These are phyloP conservation scores for Monilinia fructicola DNA, from an alignment of 2,329 filamentous ascomycete genomes.

Conservation along the genomic window DNA sequence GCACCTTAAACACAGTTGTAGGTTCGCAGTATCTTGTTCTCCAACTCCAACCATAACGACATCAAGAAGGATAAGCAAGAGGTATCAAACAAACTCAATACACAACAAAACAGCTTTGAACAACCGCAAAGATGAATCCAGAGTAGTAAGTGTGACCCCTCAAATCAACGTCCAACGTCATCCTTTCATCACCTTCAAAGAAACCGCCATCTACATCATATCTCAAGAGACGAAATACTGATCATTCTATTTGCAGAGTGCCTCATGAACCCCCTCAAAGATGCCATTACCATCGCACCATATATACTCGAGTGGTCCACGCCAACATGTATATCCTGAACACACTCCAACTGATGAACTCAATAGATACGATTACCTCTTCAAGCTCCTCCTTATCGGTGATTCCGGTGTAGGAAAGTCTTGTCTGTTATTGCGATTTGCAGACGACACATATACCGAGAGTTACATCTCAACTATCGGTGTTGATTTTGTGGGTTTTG, in stretches of 20 bases:
- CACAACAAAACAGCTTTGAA: not conserved
- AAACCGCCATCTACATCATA: conserved; percentile 17
- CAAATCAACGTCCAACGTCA: conserved; percentile 22
- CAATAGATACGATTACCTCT: conserved; percentile 98
- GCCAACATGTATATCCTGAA: conserved; percentile 24
- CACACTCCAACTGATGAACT: conserved; percentile 27
- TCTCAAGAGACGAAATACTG: conserved; percentile 2
- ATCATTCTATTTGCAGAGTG: conserved; percentile 20
- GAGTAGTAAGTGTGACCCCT: conserved; percentile 69
- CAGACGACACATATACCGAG: conserved; percentile 98
- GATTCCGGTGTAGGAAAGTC: conserved; percentile 99
- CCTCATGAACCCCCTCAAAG: not conserved
- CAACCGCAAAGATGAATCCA: conserved; percentile 73
- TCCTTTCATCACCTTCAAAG: conserved; percentile 26
- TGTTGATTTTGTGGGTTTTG: conserved; percentile 86
- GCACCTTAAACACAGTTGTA: conserved; percentile 25
- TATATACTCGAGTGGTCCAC: conserved; percentile 6
- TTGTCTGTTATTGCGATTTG: conserved; percentile 94
- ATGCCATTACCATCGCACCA: conserved; percentile 12
- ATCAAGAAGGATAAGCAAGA: conserved; percentile 18
- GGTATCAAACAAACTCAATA: not conserved
- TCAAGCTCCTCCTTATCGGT: conserved; percentile 99
- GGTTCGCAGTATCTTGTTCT: conserved; percentile 20
- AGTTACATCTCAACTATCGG: conserved; percentile 99
- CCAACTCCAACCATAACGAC: conserved; percentile 16